A percentile compares a stretch with the other conserved stretches of the same genome.
phyloP scores from a whole-genome alignment of 306 rosid genomes.

The Betula pendula region DNA sequence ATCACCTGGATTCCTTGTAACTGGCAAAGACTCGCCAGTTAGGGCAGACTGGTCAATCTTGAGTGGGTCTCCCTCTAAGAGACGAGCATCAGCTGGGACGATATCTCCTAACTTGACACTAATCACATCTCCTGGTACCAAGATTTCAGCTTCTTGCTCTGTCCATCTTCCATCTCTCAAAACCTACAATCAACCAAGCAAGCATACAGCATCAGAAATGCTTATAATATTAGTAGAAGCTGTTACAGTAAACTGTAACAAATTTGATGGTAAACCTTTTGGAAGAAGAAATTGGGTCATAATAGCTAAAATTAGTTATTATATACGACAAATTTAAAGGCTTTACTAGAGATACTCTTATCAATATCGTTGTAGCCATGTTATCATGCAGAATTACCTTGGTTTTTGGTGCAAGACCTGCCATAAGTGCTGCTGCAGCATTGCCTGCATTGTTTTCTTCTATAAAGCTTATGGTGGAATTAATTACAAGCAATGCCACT shows the following conservation, averaged over 20 bases:
- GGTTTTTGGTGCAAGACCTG: constrained; percentile 94
- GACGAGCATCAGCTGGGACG: constrained; percentile 87
- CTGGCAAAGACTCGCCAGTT: constrained; percentile 87
- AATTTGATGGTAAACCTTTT: too few species aligned
- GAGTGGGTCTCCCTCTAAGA: constrained; percentile 74
- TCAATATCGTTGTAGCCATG: not conserved
- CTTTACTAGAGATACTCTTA: too few species aligned
- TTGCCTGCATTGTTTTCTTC: constrained; percentile 97
- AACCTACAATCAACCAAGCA: constrained; percentile 38
- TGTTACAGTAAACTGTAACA: too few species aligned
- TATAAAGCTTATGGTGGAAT: constrained; percentile 85
- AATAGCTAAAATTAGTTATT: too few species aligned
- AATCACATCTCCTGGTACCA: constrained; percentile 83
- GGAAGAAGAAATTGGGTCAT: too few species aligned
- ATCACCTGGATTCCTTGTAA: constrained; percentile 50
- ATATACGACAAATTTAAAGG: too few species aligned
- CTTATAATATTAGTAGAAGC: too few species aligned
- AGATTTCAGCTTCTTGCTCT: constrained; percentile 73
- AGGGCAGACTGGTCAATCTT: constrained; percentile 91
- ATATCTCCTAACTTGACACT: constrained; percentile 90
- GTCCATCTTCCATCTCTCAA: constrained; percentile 86
- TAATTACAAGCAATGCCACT: constrained; percentile 52
- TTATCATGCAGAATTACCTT: constrained; percentile 40
- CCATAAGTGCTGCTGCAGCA: constrained; percentile 95
- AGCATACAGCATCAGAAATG: too few species aligned